Evolutionary conservation across 1,139 yeast genomes (phyloP).

Genomic region (Barnettozyma hawaiiensis): DNA sequence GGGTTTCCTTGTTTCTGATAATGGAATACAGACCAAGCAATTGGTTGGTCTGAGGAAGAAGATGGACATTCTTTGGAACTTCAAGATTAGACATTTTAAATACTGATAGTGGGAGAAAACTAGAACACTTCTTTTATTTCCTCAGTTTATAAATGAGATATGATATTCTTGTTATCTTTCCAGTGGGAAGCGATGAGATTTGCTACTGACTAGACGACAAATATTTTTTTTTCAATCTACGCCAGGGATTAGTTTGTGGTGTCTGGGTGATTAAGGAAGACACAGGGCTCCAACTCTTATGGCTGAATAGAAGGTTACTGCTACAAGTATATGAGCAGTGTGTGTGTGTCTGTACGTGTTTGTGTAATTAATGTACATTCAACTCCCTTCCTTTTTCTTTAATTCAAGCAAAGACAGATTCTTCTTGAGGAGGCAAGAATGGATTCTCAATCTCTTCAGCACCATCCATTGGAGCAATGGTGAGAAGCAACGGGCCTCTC

Average conservation of each 20-base stretch:
- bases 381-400: too few relatives aligned
- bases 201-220: too few relatives aligned
- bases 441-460: slow-evolving; percentile 75
- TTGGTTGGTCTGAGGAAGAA: slow-evolving; percentile 86
- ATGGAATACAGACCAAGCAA: slow-evolving; percentile 81
- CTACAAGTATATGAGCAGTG: too few relatives aligned
- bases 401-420: slow-evolving; percentile 3
- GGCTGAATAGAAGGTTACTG: too few relatives aligned
- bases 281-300: too few relatives aligned
- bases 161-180: too few relatives aligned
- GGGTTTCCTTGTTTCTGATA: slow-evolving; percentile 73
- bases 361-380: slow-evolving; percentile 1
- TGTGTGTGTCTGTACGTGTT: not conserved
- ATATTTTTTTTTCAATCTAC: too few relatives aligned
- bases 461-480: slow-evolving; percentile 83
- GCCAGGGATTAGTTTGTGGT: too few relatives aligned
- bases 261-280: too few relatives aligned
- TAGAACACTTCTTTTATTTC: too few relatives aligned
- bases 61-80: slow-evolving; percentile 48
- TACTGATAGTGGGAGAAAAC: not conserved
- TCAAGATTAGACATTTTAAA: slow-evolving; percentile 12
- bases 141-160: too few relatives aligned
- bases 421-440: slow-evolving; percentile 26
- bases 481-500: slow-evolving; percentile 77
- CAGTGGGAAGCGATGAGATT: too few relatives aligned